phyloP scores from a whole-genome alignment of 2,329 filamentous ascomycete species.

The Westerdykella ornata region DNA sequence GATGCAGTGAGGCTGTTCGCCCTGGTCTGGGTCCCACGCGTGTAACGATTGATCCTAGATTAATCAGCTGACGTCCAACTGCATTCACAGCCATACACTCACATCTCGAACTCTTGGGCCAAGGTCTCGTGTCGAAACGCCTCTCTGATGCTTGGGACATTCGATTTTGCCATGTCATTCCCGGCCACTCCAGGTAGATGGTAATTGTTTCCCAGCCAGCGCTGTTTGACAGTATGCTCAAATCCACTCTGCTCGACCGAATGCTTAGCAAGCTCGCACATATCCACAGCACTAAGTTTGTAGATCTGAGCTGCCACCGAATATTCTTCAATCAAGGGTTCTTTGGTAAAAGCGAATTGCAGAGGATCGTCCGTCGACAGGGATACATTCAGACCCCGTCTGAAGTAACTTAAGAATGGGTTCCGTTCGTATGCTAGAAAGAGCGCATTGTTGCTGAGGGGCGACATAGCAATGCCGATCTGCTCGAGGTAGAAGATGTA shows the following conservation, averaged over 20 bases:
- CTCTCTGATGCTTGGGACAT: slow-evolving; percentile 87
- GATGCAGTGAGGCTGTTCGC: slow-evolving; percentile 28
- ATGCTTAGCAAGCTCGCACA: slow-evolving; percentile 97
- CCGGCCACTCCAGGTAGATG: slow-evolving; percentile 71
- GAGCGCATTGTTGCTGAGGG: slow-evolving; percentile 91
- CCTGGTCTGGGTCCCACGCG: slow-evolving; percentile 28
- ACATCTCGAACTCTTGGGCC: slow-evolving; percentile 78
- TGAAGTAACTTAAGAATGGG: slow-evolving; percentile 92
- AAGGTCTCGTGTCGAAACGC: slow-evolving; percentile 85
- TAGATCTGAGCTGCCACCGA: slow-evolving; percentile 97
- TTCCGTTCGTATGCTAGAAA: slow-evolving; percentile 97
- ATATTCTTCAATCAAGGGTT: slow-evolving; percentile 96
- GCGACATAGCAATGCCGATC: slow-evolving; percentile 99
- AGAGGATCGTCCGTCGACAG: slow-evolving; percentile 94
- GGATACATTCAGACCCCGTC: slow-evolving; percentile 88
- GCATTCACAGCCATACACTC: slow-evolving; percentile 34
- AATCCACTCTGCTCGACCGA: slow-evolving; percentile 94
- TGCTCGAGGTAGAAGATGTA: slow-evolving; percentile 98
- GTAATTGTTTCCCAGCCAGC: slow-evolving; percentile 81
- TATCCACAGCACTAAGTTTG: slow-evolving; percentile 92
- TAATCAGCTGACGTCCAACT: not conserved
- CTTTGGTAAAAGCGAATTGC: slow-evolving; percentile 97
- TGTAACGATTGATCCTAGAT: slow-evolving; percentile 39
- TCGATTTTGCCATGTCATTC: slow-evolving; percentile 92
- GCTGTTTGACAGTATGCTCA: slow-evolving; percentile 78